These are phyloP conservation scores for Flagelloscypha sp. DNA, from an alignment of 768 basidiomycete genomes.

Conservation along the genomic window DNA sequence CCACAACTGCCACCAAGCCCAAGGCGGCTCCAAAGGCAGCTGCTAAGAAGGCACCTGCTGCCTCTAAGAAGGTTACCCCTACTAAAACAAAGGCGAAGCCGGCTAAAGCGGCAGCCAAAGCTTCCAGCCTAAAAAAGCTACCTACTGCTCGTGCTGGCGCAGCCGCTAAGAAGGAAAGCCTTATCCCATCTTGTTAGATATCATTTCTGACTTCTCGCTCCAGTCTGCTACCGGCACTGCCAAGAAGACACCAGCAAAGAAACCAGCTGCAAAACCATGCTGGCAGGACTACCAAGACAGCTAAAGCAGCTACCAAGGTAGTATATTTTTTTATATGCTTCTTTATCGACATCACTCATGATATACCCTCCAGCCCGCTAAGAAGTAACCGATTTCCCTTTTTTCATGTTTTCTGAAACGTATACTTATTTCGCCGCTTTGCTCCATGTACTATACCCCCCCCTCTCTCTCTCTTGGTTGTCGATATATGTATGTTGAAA, in stretches of 20 bases:
- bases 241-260: slow-evolving; percentile 31
- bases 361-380: neutral
- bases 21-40: slow-evolving; percentile 21
- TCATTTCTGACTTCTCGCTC: too few species aligned
- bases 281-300: slow-evolving; percentile 14
- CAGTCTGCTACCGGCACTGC: slow-evolving; percentile 36
- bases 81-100: too few species aligned
- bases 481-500: too few species aligned
- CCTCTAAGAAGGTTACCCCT: too few species aligned
- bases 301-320: slow-evolving; percentile 22
- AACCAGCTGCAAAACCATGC: slow-evolving; percentile 26
- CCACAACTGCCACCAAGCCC: slow-evolving; percentile 12
- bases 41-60: slow-evolving; percentile 16
- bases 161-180: slow-evolving; percentile 10
- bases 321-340: slow-evolving; percentile 6
- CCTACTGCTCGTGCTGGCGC: too few species aligned
- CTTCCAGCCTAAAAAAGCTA: too few species aligned
- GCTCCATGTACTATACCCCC: slow-evolving; percentile 3
- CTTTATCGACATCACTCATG: slow-evolving; percentile 1
- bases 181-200: too few species aligned
- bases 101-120: too few species aligned
- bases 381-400: slow-evolving; percentile 1
- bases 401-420: slow-evolving; percentile 1
- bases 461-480: slow-evolving; percentile 7
- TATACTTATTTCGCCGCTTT: slow-evolving; percentile 4